Evolutionary conservation across 768 basidiomycete genomes (phyloP), one percentile per base, ranked within the genome.

Genomic region (Pleurotus salmoneostramineus): DNA sequence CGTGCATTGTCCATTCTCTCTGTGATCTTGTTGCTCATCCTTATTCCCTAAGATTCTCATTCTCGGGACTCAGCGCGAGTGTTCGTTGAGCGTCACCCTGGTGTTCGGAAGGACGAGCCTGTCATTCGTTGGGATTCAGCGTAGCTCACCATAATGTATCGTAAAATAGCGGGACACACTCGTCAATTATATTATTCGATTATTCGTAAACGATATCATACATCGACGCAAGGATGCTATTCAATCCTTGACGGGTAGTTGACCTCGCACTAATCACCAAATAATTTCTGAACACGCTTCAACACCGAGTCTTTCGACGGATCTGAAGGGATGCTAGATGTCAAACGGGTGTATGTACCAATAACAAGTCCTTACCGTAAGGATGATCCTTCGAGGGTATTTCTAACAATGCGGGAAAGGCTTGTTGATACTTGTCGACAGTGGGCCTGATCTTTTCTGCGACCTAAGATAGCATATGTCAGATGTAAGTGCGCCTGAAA

Each of bases 311-410:
- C 96, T 70, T 98, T 98, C 10, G 87, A 85, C 12, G 96, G 96
- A 73, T 98, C 96, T 96, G 65, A 33, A 61, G 50, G 55, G 21
- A 35, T 64, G 45, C 57, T 60, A 60, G 32, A 51, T 21, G 7
- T 4, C 49, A 35, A 46, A 56, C 37, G 50, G 58, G 44, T 48
- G 34, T 47, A 36, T 42, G 8, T 48, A 27, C 35, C 14, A 34
- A 34, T 34, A 51, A 48, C 44, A 42, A 73, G 12, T 17, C 2
- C 83, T 58, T 56, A 96, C 96, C 95, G 65, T 98, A 98, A 36
- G 96, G 96, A 72, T 97, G 95, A 68, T 98, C 96, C 71, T 98
- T 98, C 56, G 93, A 95, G 27, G 97, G 97, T 61, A 99, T 98
- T 73, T 99, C 97, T 12, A 99, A 84, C 42, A 99, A 75, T 0